Evolutionary conservation across 1,284 basidiomycete genomes (phyloP), one percentile per base, ranked within the genome.

Genomic region (Papiliotrema terrestris): DNA sequence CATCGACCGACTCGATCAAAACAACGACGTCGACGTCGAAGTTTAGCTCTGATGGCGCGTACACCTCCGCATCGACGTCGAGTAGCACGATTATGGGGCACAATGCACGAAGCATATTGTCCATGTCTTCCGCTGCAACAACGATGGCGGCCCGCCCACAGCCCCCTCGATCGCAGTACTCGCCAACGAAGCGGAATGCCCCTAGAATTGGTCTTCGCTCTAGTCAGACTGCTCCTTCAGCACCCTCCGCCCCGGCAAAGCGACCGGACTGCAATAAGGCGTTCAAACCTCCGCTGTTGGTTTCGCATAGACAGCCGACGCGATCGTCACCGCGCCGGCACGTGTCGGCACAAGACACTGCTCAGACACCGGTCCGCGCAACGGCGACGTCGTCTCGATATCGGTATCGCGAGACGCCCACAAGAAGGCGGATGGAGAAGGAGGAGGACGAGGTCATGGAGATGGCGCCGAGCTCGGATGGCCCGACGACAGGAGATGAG

Each of bases 401-500:
- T 26, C 47, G 39, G 19, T 25, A 17, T 15, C 11, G 47, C n/a
- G n/a, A 14, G 4, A 37, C n/a, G n/a, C 47, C 37, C 3, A 37
- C 9, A 8, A 15, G n/a, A n/a, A 17, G 26, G 13, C 32, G 23
- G 9, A n/a, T 15, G 32, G 14, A 53, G 20, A 46, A 29, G 26
- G 22, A 29, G 26, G 22, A 19, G 29, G 29, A 32, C 29, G 29
- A 32, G 29, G 29, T 11, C 29, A 32, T 32, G 29, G 29, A 32
- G 29, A 32, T 11, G 29, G 47, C 39, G 41, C 41, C 45, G 36
- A 55, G 38, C 51, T 51, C 51, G 25, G 52, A 54, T 26, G 52
- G 52, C 8, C 52, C 41, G 13, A 32, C 43, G 17, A 45, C 48
- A 8, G 68, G 66, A 8, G 66, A 70, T 45, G 63, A 64, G 39